Base-by-base conservation (phyloP, 2,329 filamentous ascomycete genomes). In the Ilyonectria mors-panacis region DNA sequence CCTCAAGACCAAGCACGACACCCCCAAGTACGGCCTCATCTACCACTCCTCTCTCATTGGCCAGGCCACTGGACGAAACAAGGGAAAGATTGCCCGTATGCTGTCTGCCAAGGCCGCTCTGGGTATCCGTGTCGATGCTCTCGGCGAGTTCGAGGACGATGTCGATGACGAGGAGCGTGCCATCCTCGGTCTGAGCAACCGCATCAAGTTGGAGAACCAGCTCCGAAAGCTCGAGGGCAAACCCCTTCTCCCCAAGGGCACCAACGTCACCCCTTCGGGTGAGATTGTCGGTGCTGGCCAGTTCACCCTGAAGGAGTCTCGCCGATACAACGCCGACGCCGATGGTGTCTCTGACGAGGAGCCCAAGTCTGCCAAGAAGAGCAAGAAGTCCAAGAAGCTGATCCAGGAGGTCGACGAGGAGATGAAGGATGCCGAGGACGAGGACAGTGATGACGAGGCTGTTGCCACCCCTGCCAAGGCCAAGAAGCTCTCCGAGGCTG, bases 11-110 rank as follows among this genome's bases (percentile, higher is more conserved):
- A 98, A 99, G 88, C 95, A 98, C 83, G 94, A 98, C 79, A 99
- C 96, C 44, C 96, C 96, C 79, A 99, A 98, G 84, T 99, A 98
- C 78, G 96, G 96, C 88, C 88, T 97, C 72, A 94, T 97, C 80
- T 97, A 96, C 85, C 93, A 97, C 83, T 93, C 93, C 55, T 96
- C 94, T 30, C 89, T 99, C 51, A 97, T 99, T 72, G 97, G 96
- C 50, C 96, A 99, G 85, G 96, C 96, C 33, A 97, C 94, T 21
- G 96, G 96, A 77, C 95, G 94, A 86, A 98, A 98, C 87, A 99
- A 99, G 91, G 96, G 96, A 77, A 99, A 99, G 88, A 97, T 99
- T 78, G 96, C 96, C 47, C 94, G 96, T 88, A 94, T 97, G 87
- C 89, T 99, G 68, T 93, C 96, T 55, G 93, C 95, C 74, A 98